Evolutionary conservation across 495 filamentous ascomycete genomes (phyloP).

Genomic region (Aspergillus avenaceus): DNA sequence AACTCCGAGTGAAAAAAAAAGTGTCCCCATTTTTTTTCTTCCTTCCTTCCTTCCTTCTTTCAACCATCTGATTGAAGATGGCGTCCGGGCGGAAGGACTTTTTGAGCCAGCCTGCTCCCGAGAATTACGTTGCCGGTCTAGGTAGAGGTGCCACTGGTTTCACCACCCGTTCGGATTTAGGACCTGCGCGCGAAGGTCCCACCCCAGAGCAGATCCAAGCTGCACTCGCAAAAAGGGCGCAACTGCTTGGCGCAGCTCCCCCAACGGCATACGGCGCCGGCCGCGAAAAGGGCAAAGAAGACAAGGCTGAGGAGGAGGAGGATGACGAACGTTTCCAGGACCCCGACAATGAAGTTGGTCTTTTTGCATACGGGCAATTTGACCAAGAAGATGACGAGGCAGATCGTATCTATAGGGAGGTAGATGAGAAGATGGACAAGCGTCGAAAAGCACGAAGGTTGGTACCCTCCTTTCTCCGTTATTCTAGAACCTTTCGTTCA

Average conservation of each 20-base stretch:
- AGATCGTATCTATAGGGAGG: constrained; percentile 87
- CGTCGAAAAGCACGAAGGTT: constrained; percentile 85
- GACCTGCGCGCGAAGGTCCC: constrained; percentile 92
- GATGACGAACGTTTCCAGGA: constrained; percentile 90
- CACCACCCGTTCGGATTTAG: constrained; percentile 94
- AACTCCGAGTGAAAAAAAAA: too few species aligned
- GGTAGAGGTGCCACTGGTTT: constrained; percentile 98
- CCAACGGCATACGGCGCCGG: constrained; percentile 73
- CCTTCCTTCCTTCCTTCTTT: background rate
- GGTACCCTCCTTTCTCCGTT: constrained; percentile 39
- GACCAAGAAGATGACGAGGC: constrained; percentile 97
- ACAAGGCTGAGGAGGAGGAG: constrained; percentile 70
- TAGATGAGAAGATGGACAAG: constrained; percentile 95
- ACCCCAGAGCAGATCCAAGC: constrained; percentile 98
- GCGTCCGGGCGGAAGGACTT: constrained; percentile 82
- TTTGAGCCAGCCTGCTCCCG: constrained; percentile 82
- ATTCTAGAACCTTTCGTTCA: constrained; percentile 62
- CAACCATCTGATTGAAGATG: constrained; percentile 43
- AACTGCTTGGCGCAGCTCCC: constrained; percentile 74
- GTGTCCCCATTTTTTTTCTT: background rate
- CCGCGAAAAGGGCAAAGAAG: constrained; percentile 60
- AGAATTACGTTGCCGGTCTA: constrained; percentile 97
- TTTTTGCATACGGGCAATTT: constrained; percentile 91
- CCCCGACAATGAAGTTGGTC: constrained; percentile 92
- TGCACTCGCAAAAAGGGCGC: constrained; percentile 86